A percentile compares a stretch with the other conserved stretches of the same genome.
Evolutionary conservation across 495 filamentous ascomycete species (phyloP).

Genomic region (Filosporella fistucella): DNA sequence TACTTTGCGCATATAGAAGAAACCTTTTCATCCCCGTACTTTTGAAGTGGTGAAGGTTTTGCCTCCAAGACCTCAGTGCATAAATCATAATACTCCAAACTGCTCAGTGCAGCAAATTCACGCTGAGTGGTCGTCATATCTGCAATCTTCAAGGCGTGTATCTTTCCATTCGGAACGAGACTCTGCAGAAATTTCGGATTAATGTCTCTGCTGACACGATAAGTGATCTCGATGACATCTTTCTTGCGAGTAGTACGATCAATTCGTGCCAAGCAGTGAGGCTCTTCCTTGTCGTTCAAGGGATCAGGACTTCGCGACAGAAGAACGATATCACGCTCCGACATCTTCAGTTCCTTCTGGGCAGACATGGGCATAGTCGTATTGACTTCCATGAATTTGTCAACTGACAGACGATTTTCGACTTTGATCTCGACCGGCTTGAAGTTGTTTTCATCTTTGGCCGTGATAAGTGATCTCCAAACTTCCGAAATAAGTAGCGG

Average conservation of each 20-base stretch:
- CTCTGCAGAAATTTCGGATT: constrained; percentile 35
- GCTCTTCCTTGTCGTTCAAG: constrained; percentile 51
- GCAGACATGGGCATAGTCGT: constrained; percentile 65
- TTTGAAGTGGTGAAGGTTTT: constrained; percentile 80
- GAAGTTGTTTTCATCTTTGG: constrained; percentile 77
- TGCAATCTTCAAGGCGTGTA: constrained; percentile 73
- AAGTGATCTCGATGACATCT: constrained; percentile 75
- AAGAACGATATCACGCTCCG: constrained; percentile 85
- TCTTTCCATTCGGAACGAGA: constrained; percentile 56
- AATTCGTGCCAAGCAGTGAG: constrained; percentile 84
- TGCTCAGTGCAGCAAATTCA: constrained; percentile 87
- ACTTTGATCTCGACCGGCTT: constrained; percentile 81
- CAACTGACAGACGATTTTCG: constrained; percentile 79
- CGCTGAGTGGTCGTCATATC: constrained; percentile 90
- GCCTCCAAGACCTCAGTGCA: constrained; percentile 86
- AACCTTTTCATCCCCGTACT: constrained; percentile 68
- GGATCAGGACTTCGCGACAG: constrained; percentile 70
- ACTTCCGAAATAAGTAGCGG: constrained; percentile 89
- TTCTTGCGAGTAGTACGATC: constrained; percentile 75
- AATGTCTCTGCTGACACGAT: constrained; percentile 62
- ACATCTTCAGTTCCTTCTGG: constrained; percentile 64
- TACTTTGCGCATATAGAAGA: constrained; percentile 67
- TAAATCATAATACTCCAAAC: constrained; percentile 90
- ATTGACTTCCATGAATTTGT: constrained; percentile 88
- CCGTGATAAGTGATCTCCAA: constrained; percentile 89